These are phyloP conservation scores for Pluteus cervinus DNA, from an alignment of 768 basidiomycete species.

Conservation along the genomic window DNA sequence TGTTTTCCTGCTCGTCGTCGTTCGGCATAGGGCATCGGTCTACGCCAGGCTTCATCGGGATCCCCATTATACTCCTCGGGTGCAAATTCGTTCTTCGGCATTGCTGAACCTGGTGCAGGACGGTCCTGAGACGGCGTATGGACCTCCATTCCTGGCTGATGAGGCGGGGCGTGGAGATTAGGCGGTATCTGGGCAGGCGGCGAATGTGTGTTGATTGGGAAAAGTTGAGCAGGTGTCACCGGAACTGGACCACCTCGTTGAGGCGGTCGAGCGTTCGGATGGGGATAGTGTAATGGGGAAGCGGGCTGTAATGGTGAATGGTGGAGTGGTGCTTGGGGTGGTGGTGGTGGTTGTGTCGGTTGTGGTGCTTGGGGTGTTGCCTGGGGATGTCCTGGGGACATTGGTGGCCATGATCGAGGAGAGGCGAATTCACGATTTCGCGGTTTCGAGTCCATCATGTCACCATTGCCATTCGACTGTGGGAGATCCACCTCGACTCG, in stretches of 20 bases:
- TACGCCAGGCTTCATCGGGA: conserved; percentile 64
- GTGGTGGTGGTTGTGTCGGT: conserved; percentile 18
- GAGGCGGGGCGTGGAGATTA: conserved; percentile 29
- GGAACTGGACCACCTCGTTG: conserved; percentile 25
- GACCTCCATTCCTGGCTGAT: conserved; percentile 27
- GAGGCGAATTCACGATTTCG: conserved; percentile 15
- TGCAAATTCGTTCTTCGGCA: conserved; percentile 29
- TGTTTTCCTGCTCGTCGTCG: conserved; percentile 77
- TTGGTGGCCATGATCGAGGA: conserved; percentile 19
- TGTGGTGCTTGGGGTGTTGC: conserved; percentile 13
- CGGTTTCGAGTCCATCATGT: conserved; percentile 15
- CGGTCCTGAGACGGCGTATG: conserved; percentile 43
- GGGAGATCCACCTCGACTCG: conserved; percentile 63
- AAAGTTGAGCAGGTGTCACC: conserved; percentile 27
- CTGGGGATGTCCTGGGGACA: conserved; percentile 11
- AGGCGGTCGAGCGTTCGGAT: conserved; percentile 27
- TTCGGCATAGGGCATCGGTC: conserved; percentile 69
- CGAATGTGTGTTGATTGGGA: conserved; percentile 24
- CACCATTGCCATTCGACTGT: conserved; percentile 24
- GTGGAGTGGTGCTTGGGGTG: conserved; percentile 18
- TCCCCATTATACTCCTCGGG: conserved; percentile 55
- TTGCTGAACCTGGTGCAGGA: conserved; percentile 24
- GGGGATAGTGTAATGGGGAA: conserved; percentile 22
- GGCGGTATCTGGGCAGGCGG: conserved; percentile 21
- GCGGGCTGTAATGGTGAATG: conserved; percentile 29